These are phyloP conservation scores for Thymus mandschuricus DNA, from an alignment of 257 asterid genomes.

Conservation along the genomic window DNA sequence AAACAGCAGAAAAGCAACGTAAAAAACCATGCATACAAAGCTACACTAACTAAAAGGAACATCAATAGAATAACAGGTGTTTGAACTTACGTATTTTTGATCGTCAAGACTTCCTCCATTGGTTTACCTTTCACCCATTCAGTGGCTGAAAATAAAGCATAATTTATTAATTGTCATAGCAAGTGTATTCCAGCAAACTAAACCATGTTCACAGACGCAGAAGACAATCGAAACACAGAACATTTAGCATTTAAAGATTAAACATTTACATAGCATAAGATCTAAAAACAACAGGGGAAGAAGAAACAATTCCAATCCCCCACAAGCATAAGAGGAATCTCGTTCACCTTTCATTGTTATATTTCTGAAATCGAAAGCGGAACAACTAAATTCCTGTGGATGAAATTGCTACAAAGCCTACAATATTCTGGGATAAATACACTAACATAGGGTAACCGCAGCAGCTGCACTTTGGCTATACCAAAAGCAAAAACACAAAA, in stretches of 20 bases:
- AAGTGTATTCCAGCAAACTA: background rate
- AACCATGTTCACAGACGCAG: background rate
- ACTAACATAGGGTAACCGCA: constrained; percentile 1
- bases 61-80: background rate
- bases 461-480: background rate
- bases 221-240: constrained; percentile 1
- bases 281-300: background rate
- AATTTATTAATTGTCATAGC: background rate
- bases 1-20: background rate
- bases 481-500: background rate
- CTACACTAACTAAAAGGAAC: background rate
- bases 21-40: background rate
- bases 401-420: background rate
- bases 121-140: constrained; percentile 96
- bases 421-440: background rate
- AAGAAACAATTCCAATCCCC: too few relatives aligned
- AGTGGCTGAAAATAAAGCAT: constrained; percentile 61
- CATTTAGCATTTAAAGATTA: background rate
- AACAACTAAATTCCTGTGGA: background rate
- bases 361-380: background rate
- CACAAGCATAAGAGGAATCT: background rate
- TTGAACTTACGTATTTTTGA: constrained; percentile 81
- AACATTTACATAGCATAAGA: constrained; percentile 4
- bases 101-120: constrained; percentile 85
- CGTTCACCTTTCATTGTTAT: background rate